phyloP scores from a whole-genome alignment of 164 flowering plant genomes.

The Vitis vinifera region DNA sequence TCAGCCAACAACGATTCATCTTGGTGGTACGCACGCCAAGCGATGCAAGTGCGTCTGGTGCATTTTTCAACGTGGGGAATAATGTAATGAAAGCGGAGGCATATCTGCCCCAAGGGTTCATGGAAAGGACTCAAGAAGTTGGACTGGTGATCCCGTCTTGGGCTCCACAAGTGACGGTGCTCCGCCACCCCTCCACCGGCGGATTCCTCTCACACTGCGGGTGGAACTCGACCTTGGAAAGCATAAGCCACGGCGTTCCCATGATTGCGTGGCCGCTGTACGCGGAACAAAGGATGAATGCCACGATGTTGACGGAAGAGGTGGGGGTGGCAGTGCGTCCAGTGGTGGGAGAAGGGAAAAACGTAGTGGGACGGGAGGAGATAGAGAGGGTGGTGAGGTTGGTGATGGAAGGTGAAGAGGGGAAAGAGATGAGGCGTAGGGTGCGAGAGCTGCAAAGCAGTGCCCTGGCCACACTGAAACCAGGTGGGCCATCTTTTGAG shows the following conservation, averaged over 20 bases:
- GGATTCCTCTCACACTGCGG: conserved; percentile 61
- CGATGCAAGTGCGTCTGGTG: conserved; percentile 7
- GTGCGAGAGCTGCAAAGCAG: conserved; percentile 24
- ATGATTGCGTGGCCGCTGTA: conserved; percentile 61
- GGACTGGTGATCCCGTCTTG: conserved; percentile 44
- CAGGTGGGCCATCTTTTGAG: conserved; percentile 32
- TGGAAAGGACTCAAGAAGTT: conserved; percentile 25
- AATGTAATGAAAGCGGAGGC: conserved; percentile 12
- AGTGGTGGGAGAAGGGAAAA: background rate
- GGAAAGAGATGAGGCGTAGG: conserved; percentile 20
- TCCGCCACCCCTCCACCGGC: conserved; percentile 39
- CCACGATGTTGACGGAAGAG: conserved; percentile 40
- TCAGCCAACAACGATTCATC: conserved; percentile 45
- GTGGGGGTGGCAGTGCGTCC: conserved; percentile 33
- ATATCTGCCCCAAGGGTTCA: conserved; percentile 49
- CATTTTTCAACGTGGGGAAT: conserved; percentile 21
- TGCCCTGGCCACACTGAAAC: conserved; percentile 11
- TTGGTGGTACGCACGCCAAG: conserved; percentile 39
- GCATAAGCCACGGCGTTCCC: conserved; percentile 42
- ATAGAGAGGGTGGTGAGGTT: conserved; percentile 35
- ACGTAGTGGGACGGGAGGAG: conserved; percentile 27
- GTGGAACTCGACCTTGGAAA: conserved; percentile 57
- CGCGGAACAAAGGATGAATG: conserved; percentile 62
- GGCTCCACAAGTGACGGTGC: conserved; percentile 46
- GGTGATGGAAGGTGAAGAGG: conserved; percentile 36